These are phyloP conservation scores for Chlorociboria aeruginascens DNA, from an alignment of 495 filamentous ascomycete species.

Conservation along the genomic window DNA sequence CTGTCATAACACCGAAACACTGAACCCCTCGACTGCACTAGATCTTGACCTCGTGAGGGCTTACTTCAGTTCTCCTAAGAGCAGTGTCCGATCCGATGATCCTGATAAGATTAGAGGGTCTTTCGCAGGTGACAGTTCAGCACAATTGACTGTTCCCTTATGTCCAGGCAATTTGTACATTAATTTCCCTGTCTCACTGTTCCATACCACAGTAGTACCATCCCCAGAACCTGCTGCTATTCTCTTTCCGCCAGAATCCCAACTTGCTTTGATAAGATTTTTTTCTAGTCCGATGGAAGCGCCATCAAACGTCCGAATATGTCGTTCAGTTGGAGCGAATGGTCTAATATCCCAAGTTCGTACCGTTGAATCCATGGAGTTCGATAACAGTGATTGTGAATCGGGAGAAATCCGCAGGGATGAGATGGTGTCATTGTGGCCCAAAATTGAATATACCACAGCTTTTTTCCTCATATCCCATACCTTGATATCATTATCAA, in stretches of 20 bases:
- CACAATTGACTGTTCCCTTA: conserved; percentile 91
- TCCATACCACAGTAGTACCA: conserved; percentile 85
- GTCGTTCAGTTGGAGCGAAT: conserved; percentile 78
- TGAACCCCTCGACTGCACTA: neutral
- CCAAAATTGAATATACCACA: conserved; percentile 74
- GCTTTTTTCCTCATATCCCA: conserved; percentile 93
- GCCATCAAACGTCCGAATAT: conserved; percentile 77
- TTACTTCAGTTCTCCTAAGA: conserved; percentile 63
- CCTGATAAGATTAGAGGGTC: conserved; percentile 84
- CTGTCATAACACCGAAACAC: neutral
- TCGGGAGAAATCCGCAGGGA: conserved; percentile 85
- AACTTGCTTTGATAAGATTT: conserved; percentile 84
- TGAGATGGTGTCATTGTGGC: conserved; percentile 86
- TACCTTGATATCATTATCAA: conserved; percentile 94
- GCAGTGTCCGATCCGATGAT: conserved; percentile 68
- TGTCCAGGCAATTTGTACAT: conserved; percentile 93
- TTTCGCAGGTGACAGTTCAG: conserved; percentile 68
- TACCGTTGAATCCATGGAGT: conserved; percentile 86
- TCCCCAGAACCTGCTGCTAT: conserved; percentile 87
- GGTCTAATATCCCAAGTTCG: conserved; percentile 94
- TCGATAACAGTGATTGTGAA: conserved; percentile 78
- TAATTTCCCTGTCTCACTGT: conserved; percentile 66
- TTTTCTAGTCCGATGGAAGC: conserved; percentile 80
- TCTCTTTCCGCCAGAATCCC: conserved; percentile 76
- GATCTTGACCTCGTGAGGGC: neutral